Evolutionary conservation across 805 yeast genomes (phyloP).

Genomic region (Candida lessepsii): DNA sequence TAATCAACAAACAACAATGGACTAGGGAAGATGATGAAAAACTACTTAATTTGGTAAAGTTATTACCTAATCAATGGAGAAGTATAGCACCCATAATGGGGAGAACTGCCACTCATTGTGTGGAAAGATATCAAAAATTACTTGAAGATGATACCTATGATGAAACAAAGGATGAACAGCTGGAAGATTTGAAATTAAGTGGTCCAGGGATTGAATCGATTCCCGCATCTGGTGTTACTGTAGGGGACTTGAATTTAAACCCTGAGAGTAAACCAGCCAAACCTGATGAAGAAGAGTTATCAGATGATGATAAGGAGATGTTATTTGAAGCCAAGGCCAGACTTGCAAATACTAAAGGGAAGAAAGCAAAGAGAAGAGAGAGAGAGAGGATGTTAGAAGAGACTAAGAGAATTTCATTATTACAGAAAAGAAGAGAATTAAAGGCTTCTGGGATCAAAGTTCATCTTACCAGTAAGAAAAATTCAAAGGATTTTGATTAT

Average conservation of each 20-base stretch:
- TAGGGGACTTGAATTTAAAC: slow-evolving; percentile 63
- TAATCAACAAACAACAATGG: slow-evolving; percentile 66
- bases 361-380: slow-evolving; percentile 87
- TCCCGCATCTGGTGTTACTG: slow-evolving; percentile 38
- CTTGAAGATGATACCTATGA: slow-evolving; percentile 40
- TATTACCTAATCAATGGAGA: slow-evolving; percentile 93
- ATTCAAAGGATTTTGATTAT: slow-evolving; percentile 70
- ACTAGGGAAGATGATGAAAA: slow-evolving; percentile 71
- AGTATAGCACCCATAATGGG: slow-evolving; percentile 80
- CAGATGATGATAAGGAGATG: slow-evolving; percentile 90
- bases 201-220: slow-evolving; percentile 56
- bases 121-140: slow-evolving; percentile 77
- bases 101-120: slow-evolving; percentile 82
- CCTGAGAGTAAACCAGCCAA: slow-evolving; percentile 79
- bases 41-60: slow-evolving; percentile 61
- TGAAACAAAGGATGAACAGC: background rate
- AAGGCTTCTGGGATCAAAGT: slow-evolving; percentile 73
- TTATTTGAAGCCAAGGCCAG: slow-evolving; percentile 92
- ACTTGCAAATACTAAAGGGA: slow-evolving; percentile 88
- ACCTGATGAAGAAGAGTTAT: slow-evolving; percentile 77
- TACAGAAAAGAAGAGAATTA: slow-evolving; percentile 78
- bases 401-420: slow-evolving; percentile 66
- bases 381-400: slow-evolving; percentile 82
- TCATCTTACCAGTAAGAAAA: slow-evolving; percentile 50
- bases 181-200: slow-evolving; percentile 32